Base-by-base conservation (phyloP, 169 alveolate species). In the Plasmodium malariae region DNA sequence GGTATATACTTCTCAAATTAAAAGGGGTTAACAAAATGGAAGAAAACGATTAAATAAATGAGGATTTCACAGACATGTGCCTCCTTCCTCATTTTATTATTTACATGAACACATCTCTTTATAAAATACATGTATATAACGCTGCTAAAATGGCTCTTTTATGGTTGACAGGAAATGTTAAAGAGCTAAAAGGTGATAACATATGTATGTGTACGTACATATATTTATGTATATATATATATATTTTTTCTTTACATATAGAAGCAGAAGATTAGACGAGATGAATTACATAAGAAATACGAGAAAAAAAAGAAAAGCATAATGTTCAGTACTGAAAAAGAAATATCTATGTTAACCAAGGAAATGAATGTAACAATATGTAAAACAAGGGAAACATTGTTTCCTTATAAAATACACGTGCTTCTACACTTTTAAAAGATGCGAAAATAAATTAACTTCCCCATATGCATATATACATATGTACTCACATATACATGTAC, bases 221-320 rank as follows among this genome's bases (percentile, higher is more conserved):
- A n/a, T n/a, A n/a, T n/a, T n/a, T n/a, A n/a, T n/a, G n/a, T n/a
- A n/a, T n/a, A n/a, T n/a, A n/a, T n/a, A n/a, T n/a, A n/a, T n/a
- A n/a, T n/a, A n/a, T 70, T 48, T 63, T 11, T 63, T 34, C 14
- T 32, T 72, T 54, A 14, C 14, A 30, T 69, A 17, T 54, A 85
- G 92, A 85, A 85, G 43, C 92, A 85, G 43, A 85, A 85, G 57
- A 69, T 30, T 17, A 69, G 92, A 48, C 51, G 92, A 62, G 67
- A 85, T 37, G 92, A 85, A 85, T 34, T 85, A 30, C 67, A 70
- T 19, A 63, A 69, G 40, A 85, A 85, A 85, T 85, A 85, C 69
- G 92, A 69, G 57, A 69, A 85, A 60, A 85, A 85, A 70, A 60
- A 85, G 21, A 70, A 69, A 43, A 85, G 24, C 17, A 68, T 85